Evolutionary conservation across 176 grass and related monocot species (phyloP).

Genomic region (Carex cristatella): DNA sequence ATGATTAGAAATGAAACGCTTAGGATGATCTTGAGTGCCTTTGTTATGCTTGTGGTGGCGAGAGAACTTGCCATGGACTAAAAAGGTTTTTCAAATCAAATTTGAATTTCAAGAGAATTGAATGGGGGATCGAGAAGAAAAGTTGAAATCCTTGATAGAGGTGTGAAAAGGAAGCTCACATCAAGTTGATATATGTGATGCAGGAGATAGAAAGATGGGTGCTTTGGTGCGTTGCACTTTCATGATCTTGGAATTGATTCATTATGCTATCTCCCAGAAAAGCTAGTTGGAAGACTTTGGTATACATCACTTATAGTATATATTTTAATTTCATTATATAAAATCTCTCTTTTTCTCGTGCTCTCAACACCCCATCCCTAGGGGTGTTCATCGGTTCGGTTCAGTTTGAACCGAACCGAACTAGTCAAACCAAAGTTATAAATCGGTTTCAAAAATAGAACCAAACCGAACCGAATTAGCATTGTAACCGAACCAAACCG

Average conservation of each 20-base stretch:
- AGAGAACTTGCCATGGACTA: slow-evolving; percentile 22
- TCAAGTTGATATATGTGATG: not conserved
- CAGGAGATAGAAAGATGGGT: not conserved
- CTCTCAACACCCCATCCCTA: not conserved
- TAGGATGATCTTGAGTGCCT: not conserved
- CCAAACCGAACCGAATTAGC: too few relatives aligned
- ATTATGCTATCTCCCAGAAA: not conserved
- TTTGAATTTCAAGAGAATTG: not conserved
- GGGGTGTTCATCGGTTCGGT: too few relatives aligned
- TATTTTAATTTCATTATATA: not conserved
- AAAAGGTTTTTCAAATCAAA: not conserved
- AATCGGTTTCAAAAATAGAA: too few relatives aligned
- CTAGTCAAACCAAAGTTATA: too few relatives aligned
- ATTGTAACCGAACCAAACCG: too few relatives aligned
- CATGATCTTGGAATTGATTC: not conserved
- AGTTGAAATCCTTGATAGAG: not conserved
- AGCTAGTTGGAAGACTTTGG: not conserved
- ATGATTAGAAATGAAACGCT: slow-evolving; percentile 30
- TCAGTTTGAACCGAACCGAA: too few relatives aligned
- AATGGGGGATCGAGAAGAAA: not conserved
- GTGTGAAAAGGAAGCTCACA: not conserved
- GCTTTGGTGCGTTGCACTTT: not conserved
- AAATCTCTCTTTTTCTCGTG: not conserved
- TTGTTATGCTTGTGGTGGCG: not conserved
- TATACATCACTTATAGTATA: not conserved